Base-by-base conservation (phyloP, 2,329 filamentous ascomycete species). In the Colletotrichum liriopes region DNA sequence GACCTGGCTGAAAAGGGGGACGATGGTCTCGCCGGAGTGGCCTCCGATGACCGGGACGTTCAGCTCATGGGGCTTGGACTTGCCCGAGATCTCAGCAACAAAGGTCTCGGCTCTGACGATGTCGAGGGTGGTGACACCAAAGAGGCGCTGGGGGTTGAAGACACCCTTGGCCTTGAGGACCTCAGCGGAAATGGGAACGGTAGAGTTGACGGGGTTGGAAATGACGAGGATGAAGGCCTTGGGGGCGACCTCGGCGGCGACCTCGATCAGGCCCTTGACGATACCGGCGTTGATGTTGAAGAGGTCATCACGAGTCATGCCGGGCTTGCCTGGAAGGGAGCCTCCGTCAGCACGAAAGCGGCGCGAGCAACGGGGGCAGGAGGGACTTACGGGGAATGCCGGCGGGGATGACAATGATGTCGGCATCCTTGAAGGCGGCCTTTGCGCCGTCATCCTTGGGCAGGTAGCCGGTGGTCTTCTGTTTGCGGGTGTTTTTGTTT, bases 261-360 rank as follows among this genome's bases (percentile, higher is more conserved):
- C 92, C 88, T 97, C 93, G 78, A 97, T 93, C 77, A 99, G 90
- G 78, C 94, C 95, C 86, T 96, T 94, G 81, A 99, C 96, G 81
- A 99, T 99, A 79, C 95, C 94, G 73, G 96, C 96, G 84, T 99
- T 99, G 89, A 98, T 98, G 88, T 98, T 98, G 93, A 99, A 99
- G 72, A 99, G 94, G 82, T 98, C 96, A 80, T 99, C 96, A 87
- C 96, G 95, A 84, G 94, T 98, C 96, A 99, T 99, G 80, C 96
- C 96, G 79, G 96, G 96, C 90, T 98, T 98, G 86, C 96, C 96
- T 98, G 76, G 71, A 72, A 52, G 26, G 52, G 20, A 64, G 37
- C 79, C 16, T 14, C 47, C 26, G 49, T 65, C 14, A 63, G 55
- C 35, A 54, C 37, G 20, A 59, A 58, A 47, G 45, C 43, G 60